Evolutionary conservation across 1,139 yeast genomes (phyloP), one percentile per base, ranked within the genome.

Genomic region (Pichia sp.): DNA sequence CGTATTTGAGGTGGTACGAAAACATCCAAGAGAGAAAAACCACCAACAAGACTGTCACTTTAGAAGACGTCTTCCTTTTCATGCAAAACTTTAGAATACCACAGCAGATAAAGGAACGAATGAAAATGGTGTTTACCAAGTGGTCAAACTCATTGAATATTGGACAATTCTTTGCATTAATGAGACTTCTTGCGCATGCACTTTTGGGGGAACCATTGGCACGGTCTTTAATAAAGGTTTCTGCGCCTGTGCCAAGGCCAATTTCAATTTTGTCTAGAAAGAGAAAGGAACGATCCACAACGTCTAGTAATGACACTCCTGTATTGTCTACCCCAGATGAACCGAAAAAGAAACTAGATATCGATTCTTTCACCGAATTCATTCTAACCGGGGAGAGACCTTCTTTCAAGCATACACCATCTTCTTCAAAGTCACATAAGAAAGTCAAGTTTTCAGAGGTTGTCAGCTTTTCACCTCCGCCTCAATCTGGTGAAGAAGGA

Each of bases 1-100:
- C 93, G 0, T 87, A 87, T 67, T 75, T 85, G 67, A 72, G 93
- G 62, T 87, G 95, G 95, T 87, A 86, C 65, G 82, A 84, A 63
- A 85, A 84, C 63, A 83, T 87, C 16, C 75, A 83, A 48, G 77
- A 84, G 14, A 75, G 88, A 50, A 74, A 76, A 48, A 30, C 31
- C 53, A 59, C 79, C 79, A 60, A 73, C 79, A 44, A 75, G 84
- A 60, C 60, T 38, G 80, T 86, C 20, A 72, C 80, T 12, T 70
- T 87, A 63, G 72, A 70, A 2, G 93, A 87, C 63, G 87, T 87
- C 7, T 85, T 82, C 69, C 74, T 69, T 49, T 87, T 87, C 62
- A 70, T 87, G 56, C 68, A 74, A 58, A 87, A 87, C 67, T 87
- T 87, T 70, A 77, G 75, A 57, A 72, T 87, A 17, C 65, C 80